Base-by-base conservation (phyloP, 805 yeast genomes). In the Hanseniaspora jakobsenii region DNA sequence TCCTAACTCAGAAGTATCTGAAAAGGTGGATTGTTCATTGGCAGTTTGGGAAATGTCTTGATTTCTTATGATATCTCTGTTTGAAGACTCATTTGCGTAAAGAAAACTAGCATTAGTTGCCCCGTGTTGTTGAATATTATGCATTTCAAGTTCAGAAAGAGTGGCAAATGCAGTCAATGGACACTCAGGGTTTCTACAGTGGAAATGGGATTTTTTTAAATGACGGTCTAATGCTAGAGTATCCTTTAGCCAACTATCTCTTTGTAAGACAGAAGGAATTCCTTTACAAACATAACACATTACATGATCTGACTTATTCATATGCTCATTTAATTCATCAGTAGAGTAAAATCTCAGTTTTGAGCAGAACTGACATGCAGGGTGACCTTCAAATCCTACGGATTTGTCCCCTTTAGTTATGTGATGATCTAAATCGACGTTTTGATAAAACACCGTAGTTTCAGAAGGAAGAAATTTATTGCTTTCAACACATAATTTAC, bases 151-250 rank as follows among this genome's bases (percentile, higher is more conserved):
- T 52, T 86, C 96, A 45, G 86, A 61, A 43, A 82, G 91, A 50
- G 85, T 89, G 18, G 78, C 72, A 58, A 91, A 91, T 1, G 89
- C 98, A 18, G 91, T 91, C 63, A 91, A 89, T 58, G 83, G 82
- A 63, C 99, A 91, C 10, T 71, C 55, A 38, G 74, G 82, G 16
- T 81, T 80, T 26, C 71, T 68, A 63, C 99, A 91, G 13, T 77
- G 75, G 60, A 67, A 84, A 61, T 91, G 99, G 32, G 70, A 75
- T 3, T 56, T 59, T 52, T 66, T 68, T 61, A 91, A 91, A 65
- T 91, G 99, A 13, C 66, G 65, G 52, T 76, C 81, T 45, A 91
- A 66, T 31, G 75, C 67, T 36, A 80, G 80, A 57, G 89, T 89
- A 59, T 87, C 72, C 51, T 70, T 70, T 63, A 80, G 91, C 61